These are phyloP conservation scores for Perkinsus chesapeaki DNA, from an alignment of 169 alveolate genomes.

Conservation along the genomic window DNA sequence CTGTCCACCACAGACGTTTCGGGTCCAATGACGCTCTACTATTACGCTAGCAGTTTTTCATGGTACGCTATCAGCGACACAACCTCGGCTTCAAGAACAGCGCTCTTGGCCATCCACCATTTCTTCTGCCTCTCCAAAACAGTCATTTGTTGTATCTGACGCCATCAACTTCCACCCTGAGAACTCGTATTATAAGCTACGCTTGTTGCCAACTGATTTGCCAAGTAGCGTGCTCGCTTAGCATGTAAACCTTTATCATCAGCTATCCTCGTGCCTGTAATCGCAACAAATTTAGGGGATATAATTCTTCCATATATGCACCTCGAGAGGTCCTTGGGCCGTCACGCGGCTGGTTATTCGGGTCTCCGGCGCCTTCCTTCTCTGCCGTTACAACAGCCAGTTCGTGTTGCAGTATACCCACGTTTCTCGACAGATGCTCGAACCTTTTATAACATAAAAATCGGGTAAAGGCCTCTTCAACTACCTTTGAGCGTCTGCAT, in stretches of 20 bases:
- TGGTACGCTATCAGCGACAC: neutral
- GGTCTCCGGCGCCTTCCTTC: neutral
- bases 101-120: neutral
- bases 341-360: neutral
- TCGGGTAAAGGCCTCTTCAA: neutral
- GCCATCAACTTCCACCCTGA: neutral
- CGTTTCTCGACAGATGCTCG: neutral
- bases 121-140: neutral
- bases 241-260: neutral
- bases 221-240: neutral
- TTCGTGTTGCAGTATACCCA: neutral
- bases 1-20: neutral
- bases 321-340: neutral
- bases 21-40: neutral
- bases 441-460: neutral
- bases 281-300: neutral
- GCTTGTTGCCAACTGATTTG: neutral
- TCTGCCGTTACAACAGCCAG: neutral
- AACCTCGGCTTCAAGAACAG: neutral
- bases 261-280: neutral
- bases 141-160: neutral
- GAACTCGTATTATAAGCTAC: neutral
- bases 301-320: neutral
- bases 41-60: neutral
- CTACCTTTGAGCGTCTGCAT: neutral